phyloP scores from a whole-genome alignment of 1,284 basidiomycete genomes.

The Trichosporon ovoides region DNA sequence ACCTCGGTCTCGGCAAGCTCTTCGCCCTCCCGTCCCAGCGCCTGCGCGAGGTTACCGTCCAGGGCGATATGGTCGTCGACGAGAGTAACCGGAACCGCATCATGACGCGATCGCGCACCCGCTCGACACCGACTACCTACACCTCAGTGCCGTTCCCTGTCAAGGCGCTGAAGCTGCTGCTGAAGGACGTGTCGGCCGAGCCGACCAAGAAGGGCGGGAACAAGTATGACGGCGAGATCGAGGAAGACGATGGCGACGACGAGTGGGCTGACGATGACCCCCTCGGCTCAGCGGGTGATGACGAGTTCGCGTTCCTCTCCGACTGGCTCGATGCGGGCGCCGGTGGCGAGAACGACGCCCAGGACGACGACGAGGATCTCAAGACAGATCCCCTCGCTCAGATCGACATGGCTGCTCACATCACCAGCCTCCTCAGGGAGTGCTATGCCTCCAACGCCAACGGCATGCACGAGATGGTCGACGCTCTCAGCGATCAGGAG shows the following conservation, averaged over 20 bases:
- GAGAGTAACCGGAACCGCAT: slow-evolving; percentile 77
- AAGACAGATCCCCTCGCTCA: slow-evolving; percentile 78
- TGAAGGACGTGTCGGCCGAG: slow-evolving; percentile 66
- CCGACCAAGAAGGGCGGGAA: slow-evolving; percentile 59
- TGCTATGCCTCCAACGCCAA: slow-evolving; percentile 62
- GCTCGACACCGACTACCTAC: slow-evolving; percentile 75
- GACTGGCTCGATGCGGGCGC: slow-evolving; percentile 60
- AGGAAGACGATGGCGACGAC: slow-evolving; percentile 72
- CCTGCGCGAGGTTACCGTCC: slow-evolving; percentile 66
- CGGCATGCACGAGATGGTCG: slow-evolving; percentile 61
- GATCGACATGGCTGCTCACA: slow-evolving; percentile 67
- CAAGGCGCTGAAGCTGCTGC: slow-evolving; percentile 82
- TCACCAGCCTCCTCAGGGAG: slow-evolving; percentile 57
- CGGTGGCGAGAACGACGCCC: slow-evolving; percentile 60
- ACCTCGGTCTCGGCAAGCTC: slow-evolving; percentile 72
- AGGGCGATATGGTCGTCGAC: slow-evolving; percentile 86
- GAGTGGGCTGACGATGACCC: slow-evolving; percentile 79
- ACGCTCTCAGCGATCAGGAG: slow-evolving; percentile 64
- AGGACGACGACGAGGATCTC: slow-evolving; percentile 84
- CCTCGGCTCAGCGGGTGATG: slow-evolving; percentile 42
- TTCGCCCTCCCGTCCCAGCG: slow-evolving; percentile 63
- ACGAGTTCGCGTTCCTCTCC: slow-evolving; percentile 52
- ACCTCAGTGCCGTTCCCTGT: slow-evolving; percentile 79
- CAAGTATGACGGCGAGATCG: slow-evolving; percentile 54
- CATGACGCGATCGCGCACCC: slow-evolving; percentile 88